These are phyloP conservation scores for Grosmannia penicillata DNA, from an alignment of 2,329 filamentous ascomycete species.

Conservation along the genomic window DNA sequence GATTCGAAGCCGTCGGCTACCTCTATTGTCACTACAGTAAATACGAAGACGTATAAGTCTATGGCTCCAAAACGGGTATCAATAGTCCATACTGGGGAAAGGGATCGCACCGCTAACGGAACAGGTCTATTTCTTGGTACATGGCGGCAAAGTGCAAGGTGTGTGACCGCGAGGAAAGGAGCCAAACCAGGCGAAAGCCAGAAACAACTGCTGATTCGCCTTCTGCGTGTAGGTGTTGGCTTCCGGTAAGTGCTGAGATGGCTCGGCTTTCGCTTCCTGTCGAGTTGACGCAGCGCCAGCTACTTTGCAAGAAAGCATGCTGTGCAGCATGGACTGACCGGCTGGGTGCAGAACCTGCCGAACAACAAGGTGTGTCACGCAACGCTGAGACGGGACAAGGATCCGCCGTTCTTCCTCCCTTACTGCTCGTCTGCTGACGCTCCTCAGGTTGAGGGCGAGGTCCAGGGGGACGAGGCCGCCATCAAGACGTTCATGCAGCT, in stretches of 20 bases:
- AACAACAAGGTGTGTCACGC: constrained; percentile 34
- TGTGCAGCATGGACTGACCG: constrained; percentile 33
- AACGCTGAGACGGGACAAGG: too few species aligned
- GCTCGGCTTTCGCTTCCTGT: not conserved
- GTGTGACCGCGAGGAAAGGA: not conserved
- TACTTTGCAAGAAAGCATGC: constrained; percentile 42
- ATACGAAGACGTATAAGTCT: not conserved
- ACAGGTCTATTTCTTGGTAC: constrained; percentile 48
- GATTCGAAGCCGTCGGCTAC: too few species aligned
- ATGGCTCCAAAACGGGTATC: constrained; percentile 11
- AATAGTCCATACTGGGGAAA: too few species aligned
- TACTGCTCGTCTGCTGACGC: not conserved
- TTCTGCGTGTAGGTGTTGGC: constrained; percentile 31
- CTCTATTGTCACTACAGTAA: too few species aligned
- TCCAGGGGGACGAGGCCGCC: constrained; percentile 54
- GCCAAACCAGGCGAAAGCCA: not conserved
- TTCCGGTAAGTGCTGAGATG: constrained; percentile 31
- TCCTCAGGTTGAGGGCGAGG: constrained; percentile 71
- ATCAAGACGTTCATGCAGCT: constrained; percentile 59
- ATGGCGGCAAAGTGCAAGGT: constrained; percentile 56
- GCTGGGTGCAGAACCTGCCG: constrained; percentile 46
- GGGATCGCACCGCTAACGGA: not conserved
- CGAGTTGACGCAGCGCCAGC: constrained; percentile 16
- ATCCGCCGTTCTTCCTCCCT: not conserved
- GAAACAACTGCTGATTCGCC: not conserved